phyloP scores from a whole-genome alignment of 148 eudicot species.

The Heliosperma pusillum region DNA sequence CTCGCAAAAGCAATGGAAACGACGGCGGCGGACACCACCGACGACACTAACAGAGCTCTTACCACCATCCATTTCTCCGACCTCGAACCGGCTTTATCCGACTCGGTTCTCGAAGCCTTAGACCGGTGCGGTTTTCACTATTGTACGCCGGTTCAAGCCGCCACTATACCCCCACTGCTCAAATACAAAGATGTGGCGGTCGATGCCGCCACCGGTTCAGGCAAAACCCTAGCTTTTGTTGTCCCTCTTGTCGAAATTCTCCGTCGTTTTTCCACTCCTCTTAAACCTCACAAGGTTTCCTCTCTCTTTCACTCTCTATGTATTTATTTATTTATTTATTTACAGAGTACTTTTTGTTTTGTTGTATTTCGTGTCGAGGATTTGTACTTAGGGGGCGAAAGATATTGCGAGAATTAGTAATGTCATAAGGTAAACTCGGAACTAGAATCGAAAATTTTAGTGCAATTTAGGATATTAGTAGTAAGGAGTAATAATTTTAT shows the following conservation, averaged over 20 bases:
- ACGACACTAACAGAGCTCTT: conserved; percentile 46
- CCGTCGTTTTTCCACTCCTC: conserved; percentile 45
- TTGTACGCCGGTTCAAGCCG: conserved; percentile 94
- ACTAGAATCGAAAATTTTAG: background rate
- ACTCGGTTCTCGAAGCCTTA: conserved; percentile 57
- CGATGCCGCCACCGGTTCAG: conserved; percentile 98
- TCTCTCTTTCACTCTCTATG: background rate
- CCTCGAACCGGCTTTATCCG: conserved; percentile 62
- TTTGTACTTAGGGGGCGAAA: too few species aligned
- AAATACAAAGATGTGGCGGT: conserved; percentile 76
- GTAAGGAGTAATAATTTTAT: too few species aligned
- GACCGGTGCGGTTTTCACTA: conserved; percentile 50
- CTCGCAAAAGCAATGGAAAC: conserved; percentile 6
- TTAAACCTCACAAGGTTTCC: conserved; percentile 69
- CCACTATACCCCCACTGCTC: conserved; percentile 79
- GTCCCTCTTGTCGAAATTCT: conserved; percentile 41
- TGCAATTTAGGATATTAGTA: too few species aligned
- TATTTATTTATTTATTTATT: background rate
- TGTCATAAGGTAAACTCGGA: background rate
- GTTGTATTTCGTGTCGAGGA: too few species aligned
- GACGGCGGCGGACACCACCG: conserved; percentile 13
- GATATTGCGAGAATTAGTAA: too few species aligned
- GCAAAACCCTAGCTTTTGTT: conserved; percentile 50
- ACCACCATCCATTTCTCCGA: conserved; percentile 74
- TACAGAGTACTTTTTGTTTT: too few species aligned